Base-by-base conservation (phyloP, 169 alveolate genomes). In the Amoebophrya sp. region DNA sequence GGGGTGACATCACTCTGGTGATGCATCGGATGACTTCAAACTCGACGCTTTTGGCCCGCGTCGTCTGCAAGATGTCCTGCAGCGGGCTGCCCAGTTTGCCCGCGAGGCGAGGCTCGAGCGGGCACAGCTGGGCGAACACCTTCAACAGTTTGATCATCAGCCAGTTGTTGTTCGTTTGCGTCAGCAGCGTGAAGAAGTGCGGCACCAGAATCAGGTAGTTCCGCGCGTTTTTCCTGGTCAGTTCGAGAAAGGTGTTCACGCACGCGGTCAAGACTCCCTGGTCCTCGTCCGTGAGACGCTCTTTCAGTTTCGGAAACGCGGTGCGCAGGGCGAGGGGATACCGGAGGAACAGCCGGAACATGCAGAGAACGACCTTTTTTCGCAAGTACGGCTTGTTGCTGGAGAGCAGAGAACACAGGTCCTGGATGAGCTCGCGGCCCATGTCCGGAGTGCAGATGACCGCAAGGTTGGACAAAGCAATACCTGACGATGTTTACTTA, bases 81-180 rank as follows among this genome's bases (percentile, higher is more conserved):
- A 93, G 91, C 2, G 94, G 94, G 10, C 77, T 40, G 35, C 89
- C 90, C 33, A 93, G 93, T 66, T 93, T 93, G 53, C 18, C 89
- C 23, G 94, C 93, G 47, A 93, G 93, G 41, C 94, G 90, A 0
- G 92, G 92, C 93, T 92, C 94, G 32, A 54, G n/a, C 0, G 94
- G 93, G 23, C 92, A 77, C 38, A 92, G 89, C 35, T 66, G 91
- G 54, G 77, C 40, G 89, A 92, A 92, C n/a, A 90, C 33, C 89
- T 92, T 89, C 38, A 92, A 77, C 18, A 92, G 89, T 89, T 92
- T 92, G 40, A 92, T 90, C 25, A 77, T 88, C 77, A 91, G 91
- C 94, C 94, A 93, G 90, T 93, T 93, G 93, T 92, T 93, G 77
- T 77, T 53, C 55, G 93, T 93, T 91, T 53, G 77, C 77, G 92